Evolutionary conservation across 2,329 filamentous ascomycete species (phyloP).

Genomic region (Alternaria viburni): DNA sequence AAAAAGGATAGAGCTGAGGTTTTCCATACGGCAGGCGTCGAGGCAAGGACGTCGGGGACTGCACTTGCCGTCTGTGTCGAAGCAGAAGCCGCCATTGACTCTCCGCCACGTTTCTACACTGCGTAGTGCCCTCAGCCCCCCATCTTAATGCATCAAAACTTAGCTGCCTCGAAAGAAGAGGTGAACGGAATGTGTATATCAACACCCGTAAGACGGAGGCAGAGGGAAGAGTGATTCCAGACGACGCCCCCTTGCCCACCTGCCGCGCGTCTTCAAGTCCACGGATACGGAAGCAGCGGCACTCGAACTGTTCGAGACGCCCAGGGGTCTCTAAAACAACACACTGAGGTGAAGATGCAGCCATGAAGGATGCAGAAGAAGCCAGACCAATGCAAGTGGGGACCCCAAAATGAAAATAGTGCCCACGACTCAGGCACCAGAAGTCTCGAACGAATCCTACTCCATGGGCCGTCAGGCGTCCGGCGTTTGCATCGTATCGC

Average conservation of each 20-base stretch:
- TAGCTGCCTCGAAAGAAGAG: background rate
- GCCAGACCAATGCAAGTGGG: background rate
- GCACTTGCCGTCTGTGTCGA: background rate
- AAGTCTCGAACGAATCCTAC: background rate
- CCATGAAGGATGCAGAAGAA: background rate
- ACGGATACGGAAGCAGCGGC: background rate
- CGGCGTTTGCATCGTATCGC: background rate
- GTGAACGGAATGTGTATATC: background rate
- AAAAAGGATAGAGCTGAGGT: background rate
- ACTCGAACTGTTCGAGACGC: background rate
- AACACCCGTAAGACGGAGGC: background rate
- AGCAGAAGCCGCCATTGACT: background rate
- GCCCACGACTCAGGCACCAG: background rate
- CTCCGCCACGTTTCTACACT: background rate
- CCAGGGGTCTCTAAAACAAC: background rate
- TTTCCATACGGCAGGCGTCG: background rate
- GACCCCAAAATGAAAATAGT: background rate
- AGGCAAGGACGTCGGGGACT: background rate
- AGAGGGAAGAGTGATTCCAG: background rate
- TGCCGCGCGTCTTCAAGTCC: background rate
- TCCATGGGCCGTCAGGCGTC: background rate
- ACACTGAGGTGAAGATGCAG: background rate
- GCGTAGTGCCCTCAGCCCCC: no score
- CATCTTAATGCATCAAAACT: no score
- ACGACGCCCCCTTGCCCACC: background rate